A percentile compares a stretch with the other conserved stretches of the same genome.
Conservation (phyloP, 345 rosid species). For the Rubroshorea leprosula region DNA sequence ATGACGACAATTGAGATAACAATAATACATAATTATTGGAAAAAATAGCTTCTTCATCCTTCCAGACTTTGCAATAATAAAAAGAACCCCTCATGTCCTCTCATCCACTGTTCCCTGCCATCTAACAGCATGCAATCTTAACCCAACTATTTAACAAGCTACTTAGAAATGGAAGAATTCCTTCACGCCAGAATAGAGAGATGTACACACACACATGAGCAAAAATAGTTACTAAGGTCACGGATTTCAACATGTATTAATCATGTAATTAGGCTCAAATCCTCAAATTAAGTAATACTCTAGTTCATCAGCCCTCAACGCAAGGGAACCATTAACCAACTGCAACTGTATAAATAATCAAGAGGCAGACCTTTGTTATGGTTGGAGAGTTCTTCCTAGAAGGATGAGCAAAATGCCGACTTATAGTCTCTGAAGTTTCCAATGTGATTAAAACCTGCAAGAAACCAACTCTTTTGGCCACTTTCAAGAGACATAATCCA, state of each 20-base stretch:
- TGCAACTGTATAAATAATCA: background rate
- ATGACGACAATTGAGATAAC: no score
- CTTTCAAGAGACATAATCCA: constrained; percentile 14
- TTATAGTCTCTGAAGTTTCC: constrained; percentile 84
- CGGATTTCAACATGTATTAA: background rate
- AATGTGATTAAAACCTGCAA: constrained; percentile 69
- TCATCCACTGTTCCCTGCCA: background rate
- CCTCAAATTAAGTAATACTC: constrained; percentile 1
- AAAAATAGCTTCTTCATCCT: no score
- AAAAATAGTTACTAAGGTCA: no score
- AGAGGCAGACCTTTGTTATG: constrained; percentile 57
- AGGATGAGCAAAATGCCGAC: constrained; percentile 62
- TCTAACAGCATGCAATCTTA: background rate
- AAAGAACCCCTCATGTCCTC: background rate
- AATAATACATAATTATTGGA: no score
- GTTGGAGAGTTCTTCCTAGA: constrained; percentile 84
- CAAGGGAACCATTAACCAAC: no score
- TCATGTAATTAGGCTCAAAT: constrained; percentile 4
- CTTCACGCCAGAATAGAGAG: background rate
- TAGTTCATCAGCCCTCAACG: constrained; percentile 5
- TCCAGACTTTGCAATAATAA: no score
- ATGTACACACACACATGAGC: background rate
- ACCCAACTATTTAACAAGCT: background rate
- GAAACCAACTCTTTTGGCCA: constrained; percentile 16
- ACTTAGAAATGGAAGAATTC: background rate